Percentiles rank a stretch among this genome's conserved stretches.
These are phyloP conservation scores for Breynia disticha DNA, from an alignment of 441 rosid species.

Conservation along the genomic window DNA sequence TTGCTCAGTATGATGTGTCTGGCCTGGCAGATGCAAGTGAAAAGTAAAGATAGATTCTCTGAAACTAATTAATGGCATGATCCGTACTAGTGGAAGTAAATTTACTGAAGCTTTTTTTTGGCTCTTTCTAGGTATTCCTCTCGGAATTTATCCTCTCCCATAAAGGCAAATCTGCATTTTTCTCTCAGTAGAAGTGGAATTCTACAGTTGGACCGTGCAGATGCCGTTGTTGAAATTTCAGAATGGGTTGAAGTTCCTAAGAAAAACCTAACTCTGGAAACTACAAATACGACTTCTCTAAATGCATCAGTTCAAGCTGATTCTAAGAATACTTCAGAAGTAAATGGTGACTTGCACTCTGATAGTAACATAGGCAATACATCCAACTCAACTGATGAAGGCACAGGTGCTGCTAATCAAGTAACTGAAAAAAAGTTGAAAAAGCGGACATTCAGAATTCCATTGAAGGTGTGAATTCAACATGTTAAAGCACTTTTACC, in stretches of 20 bases:
- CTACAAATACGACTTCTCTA: slow-evolving; percentile 45
- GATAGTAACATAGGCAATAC: slow-evolving; percentile 31
- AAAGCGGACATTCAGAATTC: slow-evolving; percentile 71
- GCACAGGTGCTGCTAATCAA: slow-evolving; percentile 36
- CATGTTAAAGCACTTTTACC: slow-evolving; percentile 1
- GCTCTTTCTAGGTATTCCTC: slow-evolving; percentile 59
- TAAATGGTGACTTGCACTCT: slow-evolving; percentile 36
- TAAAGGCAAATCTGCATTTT: slow-evolving; percentile 88
- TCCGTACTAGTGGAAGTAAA: neutral
- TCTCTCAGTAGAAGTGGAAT: slow-evolving; percentile 92
- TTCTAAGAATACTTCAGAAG: slow-evolving; percentile 39
- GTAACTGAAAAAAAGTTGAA: slow-evolving; percentile 74
- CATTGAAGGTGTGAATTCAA: slow-evolving; percentile 55
- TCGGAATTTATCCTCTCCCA: slow-evolving; percentile 86
- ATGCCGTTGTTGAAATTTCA: slow-evolving; percentile 83
- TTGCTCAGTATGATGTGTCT: slow-evolving; percentile 81
- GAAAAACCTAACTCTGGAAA: slow-evolving; percentile 58
- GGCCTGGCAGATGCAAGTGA: slow-evolving; percentile 68
- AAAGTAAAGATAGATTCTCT: slow-evolving; percentile 48
- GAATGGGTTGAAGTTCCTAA: slow-evolving; percentile 97
- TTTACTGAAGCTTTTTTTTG: slow-evolving; percentile 7
- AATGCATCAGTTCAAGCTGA: slow-evolving; percentile 43
- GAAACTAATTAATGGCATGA: neutral
- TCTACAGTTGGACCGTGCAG: slow-evolving; percentile 85
- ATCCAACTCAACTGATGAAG: slow-evolving; percentile 36